Conservation (phyloP, 306 rosid species). For the Malus domestica region DNA sequence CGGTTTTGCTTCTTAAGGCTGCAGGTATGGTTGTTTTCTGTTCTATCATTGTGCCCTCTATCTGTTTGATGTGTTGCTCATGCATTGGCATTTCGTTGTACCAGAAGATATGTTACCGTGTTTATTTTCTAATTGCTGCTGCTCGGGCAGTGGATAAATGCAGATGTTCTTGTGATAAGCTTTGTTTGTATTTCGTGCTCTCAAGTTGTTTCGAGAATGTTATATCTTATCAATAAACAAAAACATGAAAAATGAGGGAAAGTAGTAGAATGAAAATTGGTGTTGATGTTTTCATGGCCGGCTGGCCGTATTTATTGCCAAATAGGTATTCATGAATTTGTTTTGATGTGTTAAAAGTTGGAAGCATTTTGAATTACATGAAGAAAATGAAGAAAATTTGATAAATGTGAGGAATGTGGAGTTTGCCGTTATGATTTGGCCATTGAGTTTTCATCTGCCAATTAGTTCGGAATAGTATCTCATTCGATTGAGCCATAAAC, state of each 20-base stretch:
- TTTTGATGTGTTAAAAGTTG: neutral
- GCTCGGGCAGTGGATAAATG: neutral
- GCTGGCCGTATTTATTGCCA: neutral
- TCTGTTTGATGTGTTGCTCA: slow-evolving; percentile 11
- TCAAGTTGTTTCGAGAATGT: neutral
- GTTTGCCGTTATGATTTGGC: neutral
- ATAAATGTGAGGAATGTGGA: neutral
- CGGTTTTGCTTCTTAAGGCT: slow-evolving; percentile 91
- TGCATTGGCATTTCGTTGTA: neutral
- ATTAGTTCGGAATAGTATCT: neutral
- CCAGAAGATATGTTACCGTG: neutral
- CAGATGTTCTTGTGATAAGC: neutral
- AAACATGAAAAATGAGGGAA: neutral
- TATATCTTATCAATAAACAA: neutral
- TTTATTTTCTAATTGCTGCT: neutral
- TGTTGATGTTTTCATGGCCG: neutral
- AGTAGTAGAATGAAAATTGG: neutral
- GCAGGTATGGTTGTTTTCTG: slow-evolving; percentile 50
- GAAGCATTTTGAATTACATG: neutral
- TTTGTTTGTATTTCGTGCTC: neutral
- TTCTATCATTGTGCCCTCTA: neutral
- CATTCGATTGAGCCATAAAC: neutral
- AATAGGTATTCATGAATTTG: neutral
- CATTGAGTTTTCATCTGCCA: neutral
- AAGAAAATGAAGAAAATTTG: neutral